Evolutionary conservation across 371 early-diverging fungal genomes (phyloP).

Genomic region (Mortierella polycephala): DNA sequence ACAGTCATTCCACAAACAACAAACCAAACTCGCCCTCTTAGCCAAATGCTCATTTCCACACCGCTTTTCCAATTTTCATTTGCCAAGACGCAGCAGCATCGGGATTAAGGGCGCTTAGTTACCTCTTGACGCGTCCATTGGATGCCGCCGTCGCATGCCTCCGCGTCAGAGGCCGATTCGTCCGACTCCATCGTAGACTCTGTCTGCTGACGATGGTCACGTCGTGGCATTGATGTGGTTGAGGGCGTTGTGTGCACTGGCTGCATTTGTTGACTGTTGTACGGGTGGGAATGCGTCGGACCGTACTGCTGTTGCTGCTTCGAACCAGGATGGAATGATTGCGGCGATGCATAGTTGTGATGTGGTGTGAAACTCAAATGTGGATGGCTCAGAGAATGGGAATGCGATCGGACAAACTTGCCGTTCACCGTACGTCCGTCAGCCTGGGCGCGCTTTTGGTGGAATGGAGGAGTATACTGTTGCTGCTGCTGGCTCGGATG

Average conservation of each 20-base stretch:
- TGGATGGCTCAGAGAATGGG: conserved; percentile 22
- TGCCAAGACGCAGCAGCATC: no score
- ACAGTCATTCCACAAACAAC: no score
- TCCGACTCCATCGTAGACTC: conserved; percentile 36
- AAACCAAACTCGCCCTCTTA: no score
- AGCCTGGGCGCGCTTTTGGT: background rate
- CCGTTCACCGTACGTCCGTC: background rate
- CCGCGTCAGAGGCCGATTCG: conserved; percentile 31
- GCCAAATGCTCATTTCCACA: no score
- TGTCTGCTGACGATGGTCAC: conserved; percentile 6
- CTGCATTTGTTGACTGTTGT: background rate
- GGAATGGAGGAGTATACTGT: conserved; percentile 8
- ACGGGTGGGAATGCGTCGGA: background rate
- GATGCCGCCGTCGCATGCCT: conserved; percentile 5
- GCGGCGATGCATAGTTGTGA: conserved; percentile 29
- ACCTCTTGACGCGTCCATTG: conserved; percentile 51
- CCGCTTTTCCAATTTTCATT: no score
- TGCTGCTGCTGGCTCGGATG: conserved; percentile 5
- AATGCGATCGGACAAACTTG: conserved; percentile 7
- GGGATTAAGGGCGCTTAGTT: no score
- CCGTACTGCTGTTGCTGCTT: conserved; percentile 16
- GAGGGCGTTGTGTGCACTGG: conserved; percentile 16
- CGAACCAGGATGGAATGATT: background rate
- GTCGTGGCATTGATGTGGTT: conserved; percentile 1
- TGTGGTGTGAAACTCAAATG: conserved; percentile 14